These are phyloP conservation scores for Blastobotrys attinorum DNA, from an alignment of 805 yeast species.

Conservation along the genomic window DNA sequence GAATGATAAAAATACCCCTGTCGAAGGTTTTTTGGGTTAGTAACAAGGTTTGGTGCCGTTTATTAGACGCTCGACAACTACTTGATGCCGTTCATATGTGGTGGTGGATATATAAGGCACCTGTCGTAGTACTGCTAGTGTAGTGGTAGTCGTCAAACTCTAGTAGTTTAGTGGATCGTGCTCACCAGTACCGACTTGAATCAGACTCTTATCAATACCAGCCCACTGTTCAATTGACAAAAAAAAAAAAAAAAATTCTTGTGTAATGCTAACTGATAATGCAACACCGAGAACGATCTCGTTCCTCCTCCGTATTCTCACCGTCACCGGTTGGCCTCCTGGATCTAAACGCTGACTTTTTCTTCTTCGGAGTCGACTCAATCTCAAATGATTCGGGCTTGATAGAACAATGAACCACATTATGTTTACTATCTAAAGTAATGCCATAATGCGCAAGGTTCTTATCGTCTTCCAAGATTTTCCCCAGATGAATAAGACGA, in stretches of 20 bases:
- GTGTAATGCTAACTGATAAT: background rate
- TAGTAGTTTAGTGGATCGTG: too few relatives aligned
- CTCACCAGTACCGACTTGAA: too few relatives aligned
- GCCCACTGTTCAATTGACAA: too few relatives aligned
- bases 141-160: too few relatives aligned
- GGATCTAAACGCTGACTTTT: background rate
- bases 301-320: background rate
- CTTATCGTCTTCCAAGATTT: slow-evolving; percentile 21
- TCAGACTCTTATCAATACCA: too few relatives aligned
- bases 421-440: slow-evolving; percentile 8
- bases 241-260: background rate
- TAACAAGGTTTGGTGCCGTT: too few relatives aligned
- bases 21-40: too few relatives aligned
- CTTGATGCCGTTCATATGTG: too few relatives aligned
- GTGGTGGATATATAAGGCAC: too few relatives aligned
- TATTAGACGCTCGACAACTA: too few relatives aligned
- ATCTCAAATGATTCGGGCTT: slow-evolving; percentile 25
- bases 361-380: slow-evolving; percentile 5
- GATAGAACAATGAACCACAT: slow-evolving; percentile 26
- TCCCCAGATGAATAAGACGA: slow-evolving; percentile 29
- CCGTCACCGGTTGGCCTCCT: background rate
- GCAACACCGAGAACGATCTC: background rate
- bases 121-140: too few relatives aligned
- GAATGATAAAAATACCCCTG: too few relatives aligned
- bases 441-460: slow-evolving; percentile 18